Percentiles rank a stretch among this genome's conserved stretches.
Conservation (phyloP, 1,284 basidiomycete genomes). For the Leccinum subspadiceum region DNA sequence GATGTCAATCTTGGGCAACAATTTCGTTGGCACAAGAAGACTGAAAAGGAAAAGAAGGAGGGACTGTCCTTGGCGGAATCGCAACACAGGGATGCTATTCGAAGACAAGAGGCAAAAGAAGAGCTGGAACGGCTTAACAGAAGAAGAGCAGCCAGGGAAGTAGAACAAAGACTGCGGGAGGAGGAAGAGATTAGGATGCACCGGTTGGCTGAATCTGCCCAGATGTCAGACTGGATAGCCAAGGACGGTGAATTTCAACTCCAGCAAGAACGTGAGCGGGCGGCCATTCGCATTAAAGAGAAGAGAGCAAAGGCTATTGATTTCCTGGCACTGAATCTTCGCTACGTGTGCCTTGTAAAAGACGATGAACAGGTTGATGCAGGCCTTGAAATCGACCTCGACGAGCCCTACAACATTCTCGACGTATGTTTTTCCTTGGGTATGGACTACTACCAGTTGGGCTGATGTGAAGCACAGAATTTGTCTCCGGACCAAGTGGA, state of each 20-base stretch:
- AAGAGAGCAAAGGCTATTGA: constrained; percentile 96
- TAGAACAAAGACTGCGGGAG: constrained; percentile 83
- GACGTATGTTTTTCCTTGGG: constrained; percentile 51
- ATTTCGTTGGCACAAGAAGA: constrained; percentile 99
- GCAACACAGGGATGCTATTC: constrained; percentile 74
- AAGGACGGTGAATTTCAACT: constrained; percentile 98
- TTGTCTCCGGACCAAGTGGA: constrained; percentile 85
- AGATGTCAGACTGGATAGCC: constrained; percentile 97
- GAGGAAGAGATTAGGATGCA: constrained; percentile 91
- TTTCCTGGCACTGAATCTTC: constrained; percentile 90
- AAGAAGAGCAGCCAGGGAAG: constrained; percentile 89
- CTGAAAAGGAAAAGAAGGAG: constrained; percentile 90
- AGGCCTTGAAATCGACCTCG: constrained; percentile 95
- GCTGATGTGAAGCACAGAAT: constrained; percentile 54
- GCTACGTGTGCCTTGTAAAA: constrained; percentile 76
- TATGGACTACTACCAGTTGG: not conserved
- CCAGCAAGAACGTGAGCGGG: constrained; percentile 88
- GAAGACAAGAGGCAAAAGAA: constrained; percentile 90
- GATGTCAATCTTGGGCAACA: constrained; percentile 94
- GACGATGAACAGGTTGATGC: constrained; percentile 72
- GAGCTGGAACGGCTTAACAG: constrained; percentile 91
- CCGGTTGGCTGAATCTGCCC: constrained; percentile 87
- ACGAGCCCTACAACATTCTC: constrained; percentile 97
- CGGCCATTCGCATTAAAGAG: constrained; percentile 92
- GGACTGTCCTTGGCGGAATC: constrained; percentile 83